Evolutionary conservation across 768 basidiomycete genomes (phyloP), one percentile per base, ranked within the genome.

Genomic region (Coprinopsis strossmayeri): DNA sequence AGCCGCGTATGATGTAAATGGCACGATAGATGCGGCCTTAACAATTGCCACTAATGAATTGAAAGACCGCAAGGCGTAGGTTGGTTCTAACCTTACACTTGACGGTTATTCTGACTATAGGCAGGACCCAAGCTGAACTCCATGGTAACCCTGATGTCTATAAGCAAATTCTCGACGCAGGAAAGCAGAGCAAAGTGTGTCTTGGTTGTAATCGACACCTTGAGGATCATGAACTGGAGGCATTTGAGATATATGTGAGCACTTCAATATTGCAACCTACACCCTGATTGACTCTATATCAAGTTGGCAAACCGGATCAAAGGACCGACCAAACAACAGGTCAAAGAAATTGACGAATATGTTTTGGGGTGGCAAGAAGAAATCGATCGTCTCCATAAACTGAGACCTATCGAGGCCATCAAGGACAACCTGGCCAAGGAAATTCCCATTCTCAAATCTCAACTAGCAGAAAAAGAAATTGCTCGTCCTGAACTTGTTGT

Each of bases 141-240:
- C 34, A 17, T 34, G 50, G 32, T 23, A 48, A 34, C 23, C 26
- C 27, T 26, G 48, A 5, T 28, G 70, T 76, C 28, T 94, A 79
- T 49, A 69, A 81, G 49, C 61, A 62, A 1, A 56, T 89, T 25
- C 70, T 91, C 34, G 65, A 69, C 13, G 62, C 65, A 1, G 89
- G 86, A 27, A 78, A 77, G 59, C 67, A 72, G 43, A 77, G 83
- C 53, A 82, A 85, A 58, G 63, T 72, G 0, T 99, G 95, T 58
- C 70, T 77, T 10, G 82, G 81, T 5, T 98, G 95, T 60, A 80
- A 82, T 56, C 78, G 93, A 1, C 70, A 70, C 32, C 66, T 97
- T 59, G 67, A 76, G 18, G 73, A 76, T 43, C 59, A 63, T 13
- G 73, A 77, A 51, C 53, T 74, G 10, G 65, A 66, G 0, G 71